A percentile compares a stretch with the other conserved stretches of the same genome.
These are phyloP conservation scores for Lentinula lateritia DNA, from an alignment of 768 basidiomycete genomes.

Conservation along the genomic window DNA sequence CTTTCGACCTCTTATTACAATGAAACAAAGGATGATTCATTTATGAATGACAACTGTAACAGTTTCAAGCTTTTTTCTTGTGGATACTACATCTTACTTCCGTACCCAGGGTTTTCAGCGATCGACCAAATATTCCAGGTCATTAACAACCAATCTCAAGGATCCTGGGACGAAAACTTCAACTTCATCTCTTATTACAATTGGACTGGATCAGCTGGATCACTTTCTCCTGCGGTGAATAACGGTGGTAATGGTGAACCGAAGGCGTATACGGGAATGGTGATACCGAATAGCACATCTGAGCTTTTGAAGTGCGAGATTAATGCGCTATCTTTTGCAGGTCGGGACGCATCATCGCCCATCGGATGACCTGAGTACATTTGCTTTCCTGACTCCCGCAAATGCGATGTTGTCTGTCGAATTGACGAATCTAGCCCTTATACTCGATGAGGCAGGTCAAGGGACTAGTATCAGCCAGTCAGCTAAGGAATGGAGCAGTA, in stretches of 20 bases:
- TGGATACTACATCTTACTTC: conserved; percentile 1
- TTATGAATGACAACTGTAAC: conserved; percentile 66
- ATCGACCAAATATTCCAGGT: conserved; percentile 71
- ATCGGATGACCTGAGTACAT: conserved; percentile 68
- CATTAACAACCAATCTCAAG: conserved; percentile 71
- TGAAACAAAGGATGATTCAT: conserved; percentile 64
- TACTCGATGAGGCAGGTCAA: conserved; percentile 47
- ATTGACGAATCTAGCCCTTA: conserved; percentile 49
- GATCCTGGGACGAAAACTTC: conserved; percentile 63
- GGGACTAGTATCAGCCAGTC: conserved; percentile 44
- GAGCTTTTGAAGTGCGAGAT: no score
- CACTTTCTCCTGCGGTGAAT: conserved; percentile 56
- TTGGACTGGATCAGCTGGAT: conserved; percentile 69
- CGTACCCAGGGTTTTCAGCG: conserved; percentile 53
- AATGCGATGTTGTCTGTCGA: conserved; percentile 84
- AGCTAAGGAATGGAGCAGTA: conserved; percentile 53
- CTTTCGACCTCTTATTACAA: conserved; percentile 68
- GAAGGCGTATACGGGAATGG: conserved; percentile 63
- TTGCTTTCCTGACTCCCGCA: conserved; percentile 70
- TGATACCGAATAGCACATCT: conserved; percentile 7
- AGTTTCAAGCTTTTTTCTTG: background rate
- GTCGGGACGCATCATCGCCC: conserved; percentile 76
- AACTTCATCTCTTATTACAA: conserved; percentile 76
- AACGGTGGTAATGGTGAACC: conserved; percentile 75
- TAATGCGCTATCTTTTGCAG: conserved; percentile 21